phyloP scores from a whole-genome alignment of 202 grass and related monocot genomes.

The Carex sylvatica region DNA sequence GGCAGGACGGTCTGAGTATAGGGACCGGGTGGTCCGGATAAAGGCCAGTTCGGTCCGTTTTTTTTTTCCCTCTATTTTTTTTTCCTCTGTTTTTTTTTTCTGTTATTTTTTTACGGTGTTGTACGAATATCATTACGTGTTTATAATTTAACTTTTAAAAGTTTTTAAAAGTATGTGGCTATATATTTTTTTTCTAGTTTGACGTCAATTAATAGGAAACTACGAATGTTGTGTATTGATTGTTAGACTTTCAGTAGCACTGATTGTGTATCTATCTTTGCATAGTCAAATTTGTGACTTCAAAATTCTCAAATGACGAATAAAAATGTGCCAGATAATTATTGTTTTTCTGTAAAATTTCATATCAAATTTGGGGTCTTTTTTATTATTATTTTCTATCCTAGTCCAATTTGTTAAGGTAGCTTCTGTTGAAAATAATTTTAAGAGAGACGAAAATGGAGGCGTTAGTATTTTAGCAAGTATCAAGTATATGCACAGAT shows the following conservation, averaged over 20 bases:
- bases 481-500: not conserved
- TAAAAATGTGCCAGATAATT: not conserved
- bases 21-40: too few relatives aligned
- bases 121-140: too few relatives aligned
- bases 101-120: too few relatives aligned
- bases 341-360: not conserved
- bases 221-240: not conserved
- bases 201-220: not conserved
- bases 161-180: too few relatives aligned
- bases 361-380: not conserved
- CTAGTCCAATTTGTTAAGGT: not conserved
- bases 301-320: not conserved
- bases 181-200: too few relatives aligned
- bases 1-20: too few relatives aligned
- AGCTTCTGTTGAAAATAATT: not conserved
- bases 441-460: not conserved
- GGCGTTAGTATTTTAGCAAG: not conserved
- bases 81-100: too few relatives aligned
- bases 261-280: not conserved
- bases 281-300: not conserved
- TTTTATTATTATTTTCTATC: conserved; percentile 12
- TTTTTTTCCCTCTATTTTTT: too few relatives aligned
- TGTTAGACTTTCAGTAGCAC: not conserved
- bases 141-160: too few relatives aligned
- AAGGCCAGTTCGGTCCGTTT: too few relatives aligned